Base-by-base conservation (phyloP, 441 rosid genomes). In the Aleurites moluccanus region DNA sequence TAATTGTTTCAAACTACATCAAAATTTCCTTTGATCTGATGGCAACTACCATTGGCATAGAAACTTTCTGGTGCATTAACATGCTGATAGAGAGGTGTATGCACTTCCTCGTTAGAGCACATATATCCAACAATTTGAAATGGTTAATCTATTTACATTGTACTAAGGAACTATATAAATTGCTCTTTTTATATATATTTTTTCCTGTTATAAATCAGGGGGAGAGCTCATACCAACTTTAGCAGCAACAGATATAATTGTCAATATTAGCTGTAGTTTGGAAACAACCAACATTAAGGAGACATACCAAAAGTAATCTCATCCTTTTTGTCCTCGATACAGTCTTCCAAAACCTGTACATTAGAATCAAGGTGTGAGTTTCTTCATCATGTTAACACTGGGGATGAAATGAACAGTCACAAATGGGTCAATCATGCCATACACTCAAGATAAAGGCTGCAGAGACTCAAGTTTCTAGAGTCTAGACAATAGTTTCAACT, bases 331-430 rank as follows among this genome's bases (percentile, higher is more conserved):
- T 69, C 61, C 72, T 67, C 55, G 45, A 64, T 59, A 56, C 28
- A 30, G 7, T 33, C 57, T 27, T 16, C 44, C 63, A 69, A 67
- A 42, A 40, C 71, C 80, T 69, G 84, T 59, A 42, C 33, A 52
- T 30, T 25, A 67, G 52, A 64, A 65, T 10, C 73, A 67, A 47
- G 25, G 30, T 13, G 49, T 69, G 21, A 57, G 63, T 76, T 68
- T 40, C 68, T 64, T 64, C 53, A 47, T 28, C 38, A 35, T 49
- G 62, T n/a, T 74, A 47, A n/a, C 11, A 13, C 9, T 27, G 68
- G 20, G 38, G 47, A 25, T 9, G 59, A 50, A 49, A 25, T 15
- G 6, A 35, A 50, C 18, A 61, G 21, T 23, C 42, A 23, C 53
- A 45, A 38, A 53, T 35, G 10, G 10, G 62, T 50, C 35, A 73